Percentiles rank a stretch among this genome's conserved stretches.
Conservation (phyloP, 2,329 filamentous ascomycete genomes). For the Paracoccidioides lutzii region DNA sequence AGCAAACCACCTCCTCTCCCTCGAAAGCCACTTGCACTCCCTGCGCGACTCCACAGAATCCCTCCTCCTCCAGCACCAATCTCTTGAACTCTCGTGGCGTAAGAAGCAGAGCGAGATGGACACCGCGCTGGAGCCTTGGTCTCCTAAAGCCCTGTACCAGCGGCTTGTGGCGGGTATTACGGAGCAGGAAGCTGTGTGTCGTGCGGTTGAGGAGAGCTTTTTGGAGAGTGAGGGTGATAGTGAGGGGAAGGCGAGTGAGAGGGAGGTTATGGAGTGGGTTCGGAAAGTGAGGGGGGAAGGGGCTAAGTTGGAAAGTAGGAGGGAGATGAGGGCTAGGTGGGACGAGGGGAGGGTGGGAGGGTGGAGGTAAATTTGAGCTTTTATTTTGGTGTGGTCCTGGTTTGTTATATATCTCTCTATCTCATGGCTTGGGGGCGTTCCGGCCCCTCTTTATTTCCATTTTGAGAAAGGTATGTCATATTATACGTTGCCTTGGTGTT, state of each 20-base stretch:
- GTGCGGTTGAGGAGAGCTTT: conserved; percentile 85
- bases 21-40: conserved; percentile 36
- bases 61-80: conserved; percentile 68
- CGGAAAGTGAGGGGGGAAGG: conserved; percentile 67
- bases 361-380: conserved; percentile 51
- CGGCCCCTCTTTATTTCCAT: no score
- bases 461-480: no score
- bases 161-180: conserved; percentile 60
- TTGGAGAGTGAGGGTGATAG: conserved; percentile 46
- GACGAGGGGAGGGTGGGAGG: conserved; percentile 91
- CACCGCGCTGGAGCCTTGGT: conserved; percentile 67
- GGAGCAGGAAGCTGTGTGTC: conserved; percentile 72
- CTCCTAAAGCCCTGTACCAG: conserved; percentile 75
- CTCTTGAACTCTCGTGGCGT: conserved; percentile 83
- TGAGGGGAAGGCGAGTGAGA: conserved; percentile 41
- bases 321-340: conserved; percentile 85
- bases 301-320: conserved; percentile 63
- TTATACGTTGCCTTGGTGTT: no score
- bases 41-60: conserved; percentile 60
- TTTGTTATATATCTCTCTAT: not conserved
- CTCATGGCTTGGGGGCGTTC: not conserved
- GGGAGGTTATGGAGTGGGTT: conserved; percentile 77
- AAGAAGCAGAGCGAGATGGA: conserved; percentile 85
- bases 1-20: conserved; percentile 36
- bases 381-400: not conserved